phyloP scores from a whole-genome alignment of 495 filamentous ascomycete species.

The Aspergillus carlsbadensis region DNA sequence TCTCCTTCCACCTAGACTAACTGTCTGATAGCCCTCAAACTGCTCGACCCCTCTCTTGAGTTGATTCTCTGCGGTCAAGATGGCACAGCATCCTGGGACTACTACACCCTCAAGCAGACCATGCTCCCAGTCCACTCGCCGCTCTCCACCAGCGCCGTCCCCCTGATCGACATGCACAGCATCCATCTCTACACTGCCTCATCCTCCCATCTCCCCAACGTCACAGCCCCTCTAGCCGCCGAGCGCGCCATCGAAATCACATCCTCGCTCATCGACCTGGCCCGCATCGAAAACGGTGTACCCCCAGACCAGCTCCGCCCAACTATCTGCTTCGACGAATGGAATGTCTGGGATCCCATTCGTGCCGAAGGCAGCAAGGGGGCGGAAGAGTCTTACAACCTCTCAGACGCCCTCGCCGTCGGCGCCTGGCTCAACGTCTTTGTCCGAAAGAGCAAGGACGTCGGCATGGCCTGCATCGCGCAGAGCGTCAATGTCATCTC shows the following conservation, averaged over 20 bases:
- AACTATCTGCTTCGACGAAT: slow-evolving; percentile 81
- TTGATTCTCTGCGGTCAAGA: slow-evolving; percentile 73
- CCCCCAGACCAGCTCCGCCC: slow-evolving; percentile 54
- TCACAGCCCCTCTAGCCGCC: slow-evolving; percentile 64
- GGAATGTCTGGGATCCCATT: slow-evolving; percentile 81
- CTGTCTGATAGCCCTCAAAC: slow-evolving; percentile 54
- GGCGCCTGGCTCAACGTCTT: slow-evolving; percentile 76
- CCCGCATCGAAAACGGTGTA: slow-evolving; percentile 65
- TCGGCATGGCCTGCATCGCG: slow-evolving; percentile 82
- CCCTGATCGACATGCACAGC: slow-evolving; percentile 67
- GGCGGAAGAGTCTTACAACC: slow-evolving; percentile 69
- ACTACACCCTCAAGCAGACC: slow-evolving; percentile 67
- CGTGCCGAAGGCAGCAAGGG: slow-evolving; percentile 68
- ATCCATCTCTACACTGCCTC: slow-evolving; percentile 71
- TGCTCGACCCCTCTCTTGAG: slow-evolving; percentile 64
- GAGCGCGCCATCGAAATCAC: slow-evolving; percentile 75
- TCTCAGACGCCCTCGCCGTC: slow-evolving; percentile 74
- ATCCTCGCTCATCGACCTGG: slow-evolving; percentile 67
- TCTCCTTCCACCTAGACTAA: background rate
- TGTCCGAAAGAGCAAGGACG: slow-evolving; percentile 66
- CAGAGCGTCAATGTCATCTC: slow-evolving; percentile 79
- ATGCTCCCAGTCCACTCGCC: slow-evolving; percentile 39
- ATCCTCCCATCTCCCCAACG: slow-evolving; percentile 55
- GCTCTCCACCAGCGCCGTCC: slow-evolving; percentile 48
- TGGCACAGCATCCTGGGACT: slow-evolving; percentile 68